Conservation (phyloP, 345 rosid species). For the Brassica juncea region DNA sequence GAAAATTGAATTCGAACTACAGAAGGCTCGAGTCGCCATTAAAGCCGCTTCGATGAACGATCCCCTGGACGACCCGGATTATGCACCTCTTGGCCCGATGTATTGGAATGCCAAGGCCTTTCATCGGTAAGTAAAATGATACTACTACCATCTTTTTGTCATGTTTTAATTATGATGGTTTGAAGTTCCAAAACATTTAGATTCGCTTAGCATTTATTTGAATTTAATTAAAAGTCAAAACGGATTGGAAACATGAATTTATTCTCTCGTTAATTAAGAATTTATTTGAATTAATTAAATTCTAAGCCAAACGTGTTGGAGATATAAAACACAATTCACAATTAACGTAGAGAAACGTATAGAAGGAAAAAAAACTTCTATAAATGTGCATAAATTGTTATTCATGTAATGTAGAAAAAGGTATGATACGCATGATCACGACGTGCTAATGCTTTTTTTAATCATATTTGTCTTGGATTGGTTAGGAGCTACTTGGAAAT, state of each 20-base stretch:
- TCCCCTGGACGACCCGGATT: conserved; percentile 59
- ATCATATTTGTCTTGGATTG: neutral
- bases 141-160: neutral
- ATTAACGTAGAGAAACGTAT: neutral
- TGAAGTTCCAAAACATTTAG: conserved; percentile 1
- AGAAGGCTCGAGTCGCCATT: conserved; percentile 58
- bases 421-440: conserved; percentile 22
- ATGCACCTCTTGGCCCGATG: conserved; percentile 77
- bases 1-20: conserved; percentile 60
- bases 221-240: neutral
- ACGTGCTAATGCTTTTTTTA: neutral
- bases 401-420: neutral
- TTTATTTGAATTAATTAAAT: neutral
- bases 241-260: conserved; percentile 15
- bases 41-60: conserved; percentile 53
- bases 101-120: conserved; percentile 76
- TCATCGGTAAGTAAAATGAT: conserved; percentile 59
- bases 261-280: neutral
- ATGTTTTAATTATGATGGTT: neutral
- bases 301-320: conserved; percentile 12
- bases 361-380: neutral
- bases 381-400: neutral
- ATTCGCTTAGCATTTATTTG: neutral
- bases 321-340: neutral
- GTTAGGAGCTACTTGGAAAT: conserved; percentile 86